These are phyloP conservation scores for Priceomyces castillae DNA, from an alignment of 805 yeast genomes.

Conservation along the genomic window DNA sequence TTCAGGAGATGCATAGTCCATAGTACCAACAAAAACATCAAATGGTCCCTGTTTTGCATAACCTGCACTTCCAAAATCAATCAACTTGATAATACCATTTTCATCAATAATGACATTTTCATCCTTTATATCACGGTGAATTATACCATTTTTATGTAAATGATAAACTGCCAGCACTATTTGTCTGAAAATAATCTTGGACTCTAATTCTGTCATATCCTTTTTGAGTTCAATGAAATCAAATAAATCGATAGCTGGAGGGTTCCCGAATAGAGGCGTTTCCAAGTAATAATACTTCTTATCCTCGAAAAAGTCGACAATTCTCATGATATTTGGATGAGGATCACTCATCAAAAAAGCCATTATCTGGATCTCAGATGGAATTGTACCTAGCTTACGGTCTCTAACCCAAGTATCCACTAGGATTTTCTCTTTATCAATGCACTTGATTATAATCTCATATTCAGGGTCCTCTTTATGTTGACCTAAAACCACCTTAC, in stretches of 20 bases:
- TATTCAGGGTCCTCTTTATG: constrained; percentile 61
- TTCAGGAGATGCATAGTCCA: constrained; percentile 97
- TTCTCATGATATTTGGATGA: constrained; percentile 82
- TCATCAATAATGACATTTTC: constrained; percentile 89
- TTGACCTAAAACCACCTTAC: constrained; percentile 80
- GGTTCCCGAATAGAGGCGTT: constrained; percentile 84
- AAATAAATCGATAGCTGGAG: constrained; percentile 89
- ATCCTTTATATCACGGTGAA: constrained; percentile 93
- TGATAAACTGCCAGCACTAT: constrained; percentile 76
- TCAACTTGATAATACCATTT: constrained; percentile 74
- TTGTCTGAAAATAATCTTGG: constrained; percentile 75
- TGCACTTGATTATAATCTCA: constrained; percentile 79
- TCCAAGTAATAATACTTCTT: constrained; percentile 85
- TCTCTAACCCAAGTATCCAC: constrained; percentile 98
- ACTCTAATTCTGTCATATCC: constrained; percentile 76
- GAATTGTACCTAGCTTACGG: constrained; percentile 85
- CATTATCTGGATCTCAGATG: constrained; percentile 94
- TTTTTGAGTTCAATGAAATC: constrained; percentile 87
- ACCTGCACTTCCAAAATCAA: constrained; percentile 96
- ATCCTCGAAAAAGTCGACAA: constrained; percentile 92
- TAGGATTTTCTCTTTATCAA: constrained; percentile 85
- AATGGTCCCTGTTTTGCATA: constrained; percentile 89
- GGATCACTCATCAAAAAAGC: constrained; percentile 72
- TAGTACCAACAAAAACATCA: constrained; percentile 95
- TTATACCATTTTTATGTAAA: constrained; percentile 80